Evolutionary conservation across 202 grass and related monocot genomes (phyloP).

Genomic region (Dendrocalamus latiflorus): DNA sequence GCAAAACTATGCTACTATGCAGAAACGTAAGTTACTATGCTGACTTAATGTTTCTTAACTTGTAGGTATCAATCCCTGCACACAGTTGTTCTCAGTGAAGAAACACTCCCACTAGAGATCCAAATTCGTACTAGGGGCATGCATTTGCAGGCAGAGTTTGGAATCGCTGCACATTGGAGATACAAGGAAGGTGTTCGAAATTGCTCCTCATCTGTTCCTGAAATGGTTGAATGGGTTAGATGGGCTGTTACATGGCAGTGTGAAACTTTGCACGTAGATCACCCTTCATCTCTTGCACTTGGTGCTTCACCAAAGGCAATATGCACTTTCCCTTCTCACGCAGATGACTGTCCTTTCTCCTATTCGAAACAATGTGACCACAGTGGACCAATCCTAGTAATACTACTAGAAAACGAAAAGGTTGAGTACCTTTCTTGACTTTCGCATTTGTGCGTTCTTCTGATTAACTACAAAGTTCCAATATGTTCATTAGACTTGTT

Average conservation of each 20-base stretch:
- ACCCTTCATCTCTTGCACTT: conserved; percentile 13
- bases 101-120: conserved; percentile 57
- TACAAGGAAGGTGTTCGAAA: conserved; percentile 55
- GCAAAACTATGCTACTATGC: background rate
- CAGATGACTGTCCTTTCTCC: conserved; percentile 28
- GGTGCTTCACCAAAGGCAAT: no score
- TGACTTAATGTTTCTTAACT: conserved; percentile 10
- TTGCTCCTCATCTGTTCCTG: conserved; percentile 23
- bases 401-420: no score
- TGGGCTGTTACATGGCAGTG: no score
- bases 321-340: conserved; percentile 24
- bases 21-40: background rate
- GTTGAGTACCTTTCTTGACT: no score
- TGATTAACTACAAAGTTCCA: no score
- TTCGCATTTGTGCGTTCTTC: no score
- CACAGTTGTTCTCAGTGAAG: conserved; percentile 60
- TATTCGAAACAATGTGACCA: background rate
- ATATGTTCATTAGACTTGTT: no score
- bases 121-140: conserved; percentile 79
- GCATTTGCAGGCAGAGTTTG: conserved; percentile 78
- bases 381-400: no score
- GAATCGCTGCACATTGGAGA: conserved; percentile 75
- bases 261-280: conserved; percentile 36
- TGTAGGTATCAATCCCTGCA: conserved; percentile 84
- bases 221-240: no score